A percentile compares a stretch with the other conserved stretches of the same genome.
phyloP scores from a whole-genome alignment of 208 protist species.

The Acanthamoeba culbertsoni region DNA sequence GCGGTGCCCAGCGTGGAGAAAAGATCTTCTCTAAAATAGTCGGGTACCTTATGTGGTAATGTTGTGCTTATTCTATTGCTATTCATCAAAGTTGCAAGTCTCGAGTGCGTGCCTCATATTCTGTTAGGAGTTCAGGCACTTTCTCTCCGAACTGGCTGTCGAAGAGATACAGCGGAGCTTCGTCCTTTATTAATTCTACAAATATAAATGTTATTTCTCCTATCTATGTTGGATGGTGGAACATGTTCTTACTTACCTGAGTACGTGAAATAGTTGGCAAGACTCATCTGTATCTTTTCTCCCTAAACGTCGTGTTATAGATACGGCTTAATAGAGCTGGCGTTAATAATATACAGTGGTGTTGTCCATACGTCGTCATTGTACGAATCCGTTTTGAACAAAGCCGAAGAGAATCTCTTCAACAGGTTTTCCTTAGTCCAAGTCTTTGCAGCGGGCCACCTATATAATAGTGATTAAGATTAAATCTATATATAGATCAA shows the following conservation, averaged over 20 bases:
- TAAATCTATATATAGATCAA: not conserved
- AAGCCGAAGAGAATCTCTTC: not conserved
- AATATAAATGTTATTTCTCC: not conserved
- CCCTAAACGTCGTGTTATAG: not conserved
- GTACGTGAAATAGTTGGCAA: slow-evolving; percentile 65
- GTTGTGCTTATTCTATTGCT: not conserved
- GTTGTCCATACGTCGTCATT: not conserved
- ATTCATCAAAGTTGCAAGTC: not conserved
- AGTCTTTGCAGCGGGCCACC: slow-evolving; percentile 45
- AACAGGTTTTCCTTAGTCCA: slow-evolving; percentile 67
- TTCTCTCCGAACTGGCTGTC: slow-evolving; percentile 72
- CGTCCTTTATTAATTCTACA: slow-evolving; percentile 38
- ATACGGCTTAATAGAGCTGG: not conserved
- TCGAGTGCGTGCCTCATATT: not conserved
- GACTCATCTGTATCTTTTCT: slow-evolving; percentile 59
- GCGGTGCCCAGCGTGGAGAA: slow-evolving; percentile 56
- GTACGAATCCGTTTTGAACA: slow-evolving; percentile 53
- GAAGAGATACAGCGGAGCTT: slow-evolving; percentile 72
- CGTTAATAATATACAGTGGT: not conserved
- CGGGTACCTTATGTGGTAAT: not conserved
- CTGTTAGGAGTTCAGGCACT: slow-evolving; percentile 8
- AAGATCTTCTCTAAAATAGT: slow-evolving; percentile 67
- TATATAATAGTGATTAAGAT: not conserved
- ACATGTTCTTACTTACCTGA: no score
- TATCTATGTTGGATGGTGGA: no score